phyloP scores from a whole-genome alignment of 352 stramenopile genomes.

The Blastocystis sp. region DNA sequence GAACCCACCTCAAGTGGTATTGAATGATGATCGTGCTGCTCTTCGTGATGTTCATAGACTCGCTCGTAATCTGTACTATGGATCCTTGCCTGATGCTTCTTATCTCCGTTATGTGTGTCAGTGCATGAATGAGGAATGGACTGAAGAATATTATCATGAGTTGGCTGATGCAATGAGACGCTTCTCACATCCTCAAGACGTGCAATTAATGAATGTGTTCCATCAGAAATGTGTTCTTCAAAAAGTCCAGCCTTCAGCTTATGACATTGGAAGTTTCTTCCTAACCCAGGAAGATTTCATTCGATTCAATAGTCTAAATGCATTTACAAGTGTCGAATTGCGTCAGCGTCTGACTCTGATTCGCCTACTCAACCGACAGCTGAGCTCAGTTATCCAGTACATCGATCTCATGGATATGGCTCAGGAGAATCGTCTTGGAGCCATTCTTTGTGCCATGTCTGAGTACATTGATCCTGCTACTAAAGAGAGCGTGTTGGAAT shows the following conservation, averaged over 20 bases:
- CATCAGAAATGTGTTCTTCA: conserved; percentile 25
- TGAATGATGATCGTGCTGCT: conserved; percentile 1
- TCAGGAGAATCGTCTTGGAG: conserved; percentile 63
- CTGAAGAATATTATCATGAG: neutral
- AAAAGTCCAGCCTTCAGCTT: conserved; percentile 19
- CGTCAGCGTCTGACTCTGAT: conserved; percentile 45
- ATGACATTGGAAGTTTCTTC: conserved; percentile 41
- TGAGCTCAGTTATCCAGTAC: conserved; percentile 39
- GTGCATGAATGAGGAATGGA: neutral
- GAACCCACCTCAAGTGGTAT: neutral
- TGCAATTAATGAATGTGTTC: conserved; percentile 52
- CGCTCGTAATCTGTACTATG: conserved; percentile 62
- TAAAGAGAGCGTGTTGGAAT: conserved; percentile 65
- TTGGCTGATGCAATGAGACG: conserved; percentile 12
- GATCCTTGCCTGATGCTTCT: conserved; percentile 12
- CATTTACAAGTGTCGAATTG: conserved; percentile 6
- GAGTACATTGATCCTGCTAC: conserved; percentile 53
- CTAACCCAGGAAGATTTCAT: conserved; percentile 64
- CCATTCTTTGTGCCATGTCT: conserved; percentile 50
- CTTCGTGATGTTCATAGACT: conserved; percentile 57
- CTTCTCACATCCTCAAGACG: conserved; percentile 41
- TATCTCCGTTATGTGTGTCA: conserved; percentile 39
- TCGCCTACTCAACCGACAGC: conserved; percentile 36
- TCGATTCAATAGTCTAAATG: conserved; percentile 14
- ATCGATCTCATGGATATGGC: conserved; percentile 68